phyloP scores from a whole-genome alignment of 352 stramenopile genomes.

The Globisporangium mamillatum region DNA sequence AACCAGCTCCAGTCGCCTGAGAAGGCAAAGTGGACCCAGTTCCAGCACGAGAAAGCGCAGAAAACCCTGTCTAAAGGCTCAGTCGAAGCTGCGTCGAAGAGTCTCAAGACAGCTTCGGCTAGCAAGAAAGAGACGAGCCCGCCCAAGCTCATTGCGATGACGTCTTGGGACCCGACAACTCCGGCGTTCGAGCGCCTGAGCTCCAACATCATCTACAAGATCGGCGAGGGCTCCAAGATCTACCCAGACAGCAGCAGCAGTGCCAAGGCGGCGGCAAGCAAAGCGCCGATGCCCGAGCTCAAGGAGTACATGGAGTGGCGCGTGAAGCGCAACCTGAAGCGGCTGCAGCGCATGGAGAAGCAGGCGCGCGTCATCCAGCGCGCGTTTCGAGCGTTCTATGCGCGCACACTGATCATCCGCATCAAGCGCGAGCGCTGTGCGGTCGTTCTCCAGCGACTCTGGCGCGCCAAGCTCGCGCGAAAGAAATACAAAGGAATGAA shows the following conservation, averaged over 20 bases:
- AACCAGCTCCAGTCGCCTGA: slow-evolving; percentile 37
- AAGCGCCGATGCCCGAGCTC: slow-evolving; percentile 61
- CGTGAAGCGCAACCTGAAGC: slow-evolving; percentile 92
- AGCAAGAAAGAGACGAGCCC: slow-evolving; percentile 7
- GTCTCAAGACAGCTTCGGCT: neutral
- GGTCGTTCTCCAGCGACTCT: slow-evolving; percentile 85
- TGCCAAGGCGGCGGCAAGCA: neutral
- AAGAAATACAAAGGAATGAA: slow-evolving; percentile 76
- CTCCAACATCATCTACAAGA: slow-evolving; percentile 81
- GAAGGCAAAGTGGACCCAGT: slow-evolving; percentile 37
- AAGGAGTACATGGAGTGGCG: slow-evolving; percentile 97
- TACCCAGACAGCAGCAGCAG: slow-evolving; percentile 52
- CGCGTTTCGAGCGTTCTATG: slow-evolving; percentile 88
- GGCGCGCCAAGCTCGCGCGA: slow-evolving; percentile 78
- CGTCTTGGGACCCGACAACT: slow-evolving; percentile 63
- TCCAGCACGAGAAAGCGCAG: slow-evolving; percentile 32
- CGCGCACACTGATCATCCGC: slow-evolving; percentile 64
- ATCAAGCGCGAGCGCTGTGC: slow-evolving; percentile 77
- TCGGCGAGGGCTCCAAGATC: slow-evolving; percentile 81
- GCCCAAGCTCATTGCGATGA: slow-evolving; percentile 35
- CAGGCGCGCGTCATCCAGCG: slow-evolving; percentile 88
- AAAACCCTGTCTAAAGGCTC: slow-evolving; percentile 15
- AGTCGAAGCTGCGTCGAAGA: neutral
- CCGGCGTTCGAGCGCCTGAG: slow-evolving; percentile 88
- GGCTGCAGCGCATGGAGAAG: slow-evolving; percentile 81